Base-by-base conservation (phyloP, 192 early-diverging fungal species). In the Rhizophagus prolifer region DNA sequence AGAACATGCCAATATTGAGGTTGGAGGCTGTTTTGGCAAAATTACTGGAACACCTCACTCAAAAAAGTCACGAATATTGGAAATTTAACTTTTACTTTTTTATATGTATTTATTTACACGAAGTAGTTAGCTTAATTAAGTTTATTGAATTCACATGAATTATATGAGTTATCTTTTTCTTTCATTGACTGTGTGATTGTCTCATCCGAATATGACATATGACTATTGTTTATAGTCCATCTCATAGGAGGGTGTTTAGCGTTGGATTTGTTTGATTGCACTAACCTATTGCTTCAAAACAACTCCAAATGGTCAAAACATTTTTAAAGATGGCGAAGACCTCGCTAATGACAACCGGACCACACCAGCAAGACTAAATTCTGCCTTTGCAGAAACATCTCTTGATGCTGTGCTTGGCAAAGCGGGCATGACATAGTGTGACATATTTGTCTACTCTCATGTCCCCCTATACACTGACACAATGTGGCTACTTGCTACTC, bases 21-120 rank as follows among this genome's bases (percentile, higher is more conserved):
- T 72, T 41, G 71, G 71, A 19, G 71, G 71, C 6, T 60, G 71
- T 31, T 72, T 72, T 72, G 71, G 71, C 30, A n/a, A 72, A 36
- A 72, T 59, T 72, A 72, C 71, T 36, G 46, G 25, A 36, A 72
- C 54, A 36, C 71, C 71, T 36, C 19, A 2, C 3, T 59, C 50
- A 60, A 72, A 72, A 60, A 30, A 50, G 9, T 25, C 44, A 50
- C 70, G 25, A 71, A 50, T 1, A 70, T 58, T 70, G 2, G 19
- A 36, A 66, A 19, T 50, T 50, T 50, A 50, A 50, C 47, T 50
- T 50, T 50, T 50, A 16, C 14, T 47, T 31, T 31, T 31, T 31
- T 31, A 31, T 31, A 31, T 31, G 2, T 31, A 31, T 31, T 31
- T 31, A 31, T 31, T 31, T 31, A 2, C 31, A 31, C 4, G 0